phyloP scores from a whole-genome alignment of 768 basidiomycete genomes.

The Auriculariales sp. region DNA sequence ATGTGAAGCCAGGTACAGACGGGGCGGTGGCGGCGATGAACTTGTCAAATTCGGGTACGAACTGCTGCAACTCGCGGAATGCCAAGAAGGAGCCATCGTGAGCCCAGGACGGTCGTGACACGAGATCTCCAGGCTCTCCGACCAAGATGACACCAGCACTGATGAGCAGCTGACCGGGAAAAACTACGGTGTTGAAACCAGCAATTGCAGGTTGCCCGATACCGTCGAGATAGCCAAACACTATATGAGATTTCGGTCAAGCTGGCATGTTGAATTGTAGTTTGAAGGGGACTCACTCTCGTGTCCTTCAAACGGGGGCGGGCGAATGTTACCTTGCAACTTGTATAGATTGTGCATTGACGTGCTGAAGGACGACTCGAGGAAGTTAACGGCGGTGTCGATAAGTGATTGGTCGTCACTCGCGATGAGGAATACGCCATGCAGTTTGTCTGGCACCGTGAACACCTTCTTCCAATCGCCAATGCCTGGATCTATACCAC shows the following conservation, averaged over 20 bases:
- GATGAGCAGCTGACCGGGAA: constrained; percentile 14
- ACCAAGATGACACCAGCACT: constrained; percentile 15
- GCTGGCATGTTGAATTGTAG: not conserved
- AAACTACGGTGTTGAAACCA: constrained; percentile 13
- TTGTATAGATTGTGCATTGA: constrained; percentile 25
- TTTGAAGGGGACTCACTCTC: constrained; percentile 7
- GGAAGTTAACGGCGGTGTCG: constrained; percentile 8
- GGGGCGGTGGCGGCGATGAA: constrained; percentile 14
- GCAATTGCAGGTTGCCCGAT: constrained; percentile 17
- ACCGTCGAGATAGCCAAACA: constrained; percentile 16
- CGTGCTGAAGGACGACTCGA: constrained; percentile 22
- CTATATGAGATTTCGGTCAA: constrained; percentile 3
- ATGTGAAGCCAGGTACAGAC: constrained; percentile 9
- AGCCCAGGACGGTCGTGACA: constrained; percentile 18
- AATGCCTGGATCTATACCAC: constrained; percentile 9
- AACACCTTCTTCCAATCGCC: constrained; percentile 34
- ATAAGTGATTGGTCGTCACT: constrained; percentile 27
- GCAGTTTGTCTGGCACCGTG: constrained; percentile 21
- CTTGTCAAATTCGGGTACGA: constrained; percentile 20
- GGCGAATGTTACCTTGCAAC: constrained; percentile 22
- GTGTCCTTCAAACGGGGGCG: constrained; percentile 11
- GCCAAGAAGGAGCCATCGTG: constrained; percentile 18
- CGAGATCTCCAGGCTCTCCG: constrained; percentile 10
- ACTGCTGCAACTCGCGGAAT: constrained; percentile 18
- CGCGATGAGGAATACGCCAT: constrained; percentile 38